Evolutionary conservation across 139 green algal genomes (phyloP).

Genomic region (Asterochloris sp.): DNA sequence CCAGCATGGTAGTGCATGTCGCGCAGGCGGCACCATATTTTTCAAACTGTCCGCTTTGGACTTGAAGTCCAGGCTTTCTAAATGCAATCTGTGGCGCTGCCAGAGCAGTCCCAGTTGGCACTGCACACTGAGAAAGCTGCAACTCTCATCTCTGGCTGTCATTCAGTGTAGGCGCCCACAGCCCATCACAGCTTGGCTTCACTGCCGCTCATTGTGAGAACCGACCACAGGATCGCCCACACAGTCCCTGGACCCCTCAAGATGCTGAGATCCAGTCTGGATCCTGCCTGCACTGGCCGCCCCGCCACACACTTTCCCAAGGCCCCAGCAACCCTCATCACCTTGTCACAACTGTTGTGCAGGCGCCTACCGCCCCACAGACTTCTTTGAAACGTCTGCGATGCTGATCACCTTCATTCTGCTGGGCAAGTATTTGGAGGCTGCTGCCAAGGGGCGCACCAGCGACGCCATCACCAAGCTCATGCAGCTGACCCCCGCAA

Average conservation of each 20-base stretch:
- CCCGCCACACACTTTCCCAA: not conserved
- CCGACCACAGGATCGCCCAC: too few species aligned
- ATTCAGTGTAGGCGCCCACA: too few species aligned
- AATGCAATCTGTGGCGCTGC: too few species aligned
- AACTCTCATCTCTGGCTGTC: too few species aligned
- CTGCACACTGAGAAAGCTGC: too few species aligned
- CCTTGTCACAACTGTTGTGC: not conserved
- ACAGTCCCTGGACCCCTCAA: not conserved
- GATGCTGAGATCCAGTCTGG: not conserved
- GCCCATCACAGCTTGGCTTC: too few species aligned
- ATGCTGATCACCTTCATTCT: slow-evolving; percentile 98
- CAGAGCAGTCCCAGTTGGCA: too few species aligned
- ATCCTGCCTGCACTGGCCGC: not conserved
- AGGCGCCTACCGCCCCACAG: slow-evolving; percentile 47
- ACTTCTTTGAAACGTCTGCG: slow-evolving; percentile 97
- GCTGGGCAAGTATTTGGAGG: slow-evolving; percentile 82
- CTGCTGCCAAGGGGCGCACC: slow-evolving; percentile 69
- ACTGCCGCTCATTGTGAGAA: too few species aligned
- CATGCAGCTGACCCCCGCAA: slow-evolving; percentile 69
- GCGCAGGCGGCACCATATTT: not conserved
- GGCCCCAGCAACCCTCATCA: not conserved
- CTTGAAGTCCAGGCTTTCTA: too few species aligned
- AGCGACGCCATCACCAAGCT: slow-evolving; percentile 80
- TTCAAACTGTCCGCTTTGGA: not conserved
- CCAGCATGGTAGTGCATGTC: not conserved